Evolutionary conservation across 345 rosid species (phyloP).

Genomic region (Schrenkiella parvula): DNA sequence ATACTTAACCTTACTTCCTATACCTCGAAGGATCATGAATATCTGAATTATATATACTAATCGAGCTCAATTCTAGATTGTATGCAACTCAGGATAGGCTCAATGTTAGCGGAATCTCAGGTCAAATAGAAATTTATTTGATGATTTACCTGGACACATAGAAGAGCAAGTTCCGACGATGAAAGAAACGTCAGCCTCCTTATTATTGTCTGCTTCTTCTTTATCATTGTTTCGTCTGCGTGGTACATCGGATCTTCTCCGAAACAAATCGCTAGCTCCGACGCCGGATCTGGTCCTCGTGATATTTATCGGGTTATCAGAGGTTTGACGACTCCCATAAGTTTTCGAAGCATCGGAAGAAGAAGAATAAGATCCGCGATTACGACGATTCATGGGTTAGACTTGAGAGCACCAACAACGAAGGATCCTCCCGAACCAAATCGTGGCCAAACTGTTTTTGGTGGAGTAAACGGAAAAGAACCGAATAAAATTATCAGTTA

Average conservation of each 20-base stretch:
- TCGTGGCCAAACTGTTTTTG: neutral
- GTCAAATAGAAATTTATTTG: neutral
- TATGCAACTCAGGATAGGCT: neutral
- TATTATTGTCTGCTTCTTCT: neutral
- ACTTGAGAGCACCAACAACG: neutral
- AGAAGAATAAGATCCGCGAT: slow-evolving; percentile 14
- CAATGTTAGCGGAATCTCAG: neutral
- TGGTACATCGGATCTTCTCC: slow-evolving; percentile 25
- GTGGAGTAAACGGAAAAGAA: neutral
- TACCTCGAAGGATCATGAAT: neutral
- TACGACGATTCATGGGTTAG: slow-evolving; percentile 25
- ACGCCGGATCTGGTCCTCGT: slow-evolving; percentile 8
- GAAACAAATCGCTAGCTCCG: slow-evolving; percentile 8
- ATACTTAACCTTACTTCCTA: too few species aligned
- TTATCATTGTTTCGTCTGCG: neutral
- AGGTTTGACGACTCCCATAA: neutral
- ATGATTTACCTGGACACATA: slow-evolving; percentile 79
- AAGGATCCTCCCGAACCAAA: neutral
- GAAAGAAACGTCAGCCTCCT: slow-evolving; percentile 27
- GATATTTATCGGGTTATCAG: neutral
- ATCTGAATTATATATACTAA: neutral
- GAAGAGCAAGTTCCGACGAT: slow-evolving; percentile 73
- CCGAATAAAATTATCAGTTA: neutral
- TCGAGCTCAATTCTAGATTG: neutral
- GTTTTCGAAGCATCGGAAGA: neutral